These are phyloP conservation scores for Fusarium nygamai DNA, from an alignment of 2,329 filamentous ascomycete species.

Conservation along the genomic window DNA sequence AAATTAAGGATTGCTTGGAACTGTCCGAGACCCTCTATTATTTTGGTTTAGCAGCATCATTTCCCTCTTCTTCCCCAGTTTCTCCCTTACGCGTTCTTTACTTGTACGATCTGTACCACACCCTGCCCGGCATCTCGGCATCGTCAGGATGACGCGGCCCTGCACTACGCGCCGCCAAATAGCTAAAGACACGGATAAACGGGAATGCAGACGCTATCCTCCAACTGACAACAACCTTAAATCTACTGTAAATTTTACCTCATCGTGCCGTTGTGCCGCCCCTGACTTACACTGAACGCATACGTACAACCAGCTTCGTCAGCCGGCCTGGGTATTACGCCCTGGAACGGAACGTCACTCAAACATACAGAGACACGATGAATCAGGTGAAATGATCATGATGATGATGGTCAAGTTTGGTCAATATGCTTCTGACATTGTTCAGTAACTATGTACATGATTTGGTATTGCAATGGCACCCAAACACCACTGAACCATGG, in stretches of 20 bases:
- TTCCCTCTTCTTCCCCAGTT: background rate
- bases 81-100: constrained; percentile 5
- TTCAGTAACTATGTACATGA: constrained; percentile 34
- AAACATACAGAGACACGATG: background rate
- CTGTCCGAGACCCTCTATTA: background rate
- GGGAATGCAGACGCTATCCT: constrained; percentile 2
- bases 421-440: constrained; percentile 25
- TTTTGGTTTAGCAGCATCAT: background rate
- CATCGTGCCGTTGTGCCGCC: constrained; percentile 9
- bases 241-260: constrained; percentile 7
- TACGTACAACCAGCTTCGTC: background rate
- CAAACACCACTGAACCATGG: constrained; percentile 24
- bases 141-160: constrained; percentile 39
- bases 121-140: constrained; percentile 32
- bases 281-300: background rate
- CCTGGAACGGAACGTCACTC: constrained; percentile 12
- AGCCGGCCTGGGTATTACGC: background rate
- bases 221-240: constrained; percentile 16
- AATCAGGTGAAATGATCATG: background rate
- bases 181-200: constrained; percentile 11
- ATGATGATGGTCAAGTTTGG: background rate
- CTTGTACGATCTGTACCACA: constrained; percentile 6
- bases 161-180: constrained; percentile 27
- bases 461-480: constrained; percentile 13
- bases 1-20: background rate